Evolutionary conservation across 1,284 basidiomycete species (phyloP).

Genomic region (Rhizoctonia solani): DNA sequence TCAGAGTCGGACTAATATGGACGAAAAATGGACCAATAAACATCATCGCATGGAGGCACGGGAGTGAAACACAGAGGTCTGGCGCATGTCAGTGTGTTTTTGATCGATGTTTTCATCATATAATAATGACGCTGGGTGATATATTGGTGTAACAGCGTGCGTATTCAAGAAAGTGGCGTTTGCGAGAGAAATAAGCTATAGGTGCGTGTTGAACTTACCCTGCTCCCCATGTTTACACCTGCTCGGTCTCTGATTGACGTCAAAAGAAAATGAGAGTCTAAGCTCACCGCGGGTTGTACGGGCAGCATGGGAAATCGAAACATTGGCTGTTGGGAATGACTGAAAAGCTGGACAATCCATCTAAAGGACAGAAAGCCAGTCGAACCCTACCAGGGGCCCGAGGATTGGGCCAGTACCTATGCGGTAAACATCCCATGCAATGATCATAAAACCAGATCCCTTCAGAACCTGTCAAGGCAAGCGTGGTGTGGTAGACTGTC

Average conservation of each 20-base stretch:
- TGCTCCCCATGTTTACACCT: conserved; percentile 15
- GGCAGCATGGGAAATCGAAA: conserved; percentile 28
- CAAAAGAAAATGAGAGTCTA: conserved; percentile 28
- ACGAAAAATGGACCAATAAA: conserved; percentile 11
- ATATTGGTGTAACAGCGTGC: conserved; percentile 17
- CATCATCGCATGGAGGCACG: conserved; percentile 8
- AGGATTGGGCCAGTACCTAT: conserved; percentile 4
- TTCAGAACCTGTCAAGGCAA: conserved; percentile 2
- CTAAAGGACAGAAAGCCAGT: conserved; percentile 11
- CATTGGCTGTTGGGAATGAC: conserved; percentile 7
- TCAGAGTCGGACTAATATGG: conserved; percentile 30
- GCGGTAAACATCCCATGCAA: not conserved
- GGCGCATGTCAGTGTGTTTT: conserved; percentile 24
- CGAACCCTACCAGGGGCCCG: not conserved
- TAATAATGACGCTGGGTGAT: conserved; percentile 16
- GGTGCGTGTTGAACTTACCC: conserved; percentile 23
- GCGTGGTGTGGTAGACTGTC: conserved; percentile 1
- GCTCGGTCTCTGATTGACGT: conserved; percentile 32
- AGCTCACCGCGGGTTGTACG: conserved; percentile 22
- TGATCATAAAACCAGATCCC: conserved; percentile 27
- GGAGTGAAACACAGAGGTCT: conserved; percentile 30
- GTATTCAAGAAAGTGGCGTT: conserved; percentile 34
- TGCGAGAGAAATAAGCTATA: conserved; percentile 6
- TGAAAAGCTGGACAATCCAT: conserved; percentile 1
- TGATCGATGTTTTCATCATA: conserved; percentile 32